phyloP scores from a whole-genome alignment of 306 rosid genomes.

The Hippophae tibetana region DNA sequence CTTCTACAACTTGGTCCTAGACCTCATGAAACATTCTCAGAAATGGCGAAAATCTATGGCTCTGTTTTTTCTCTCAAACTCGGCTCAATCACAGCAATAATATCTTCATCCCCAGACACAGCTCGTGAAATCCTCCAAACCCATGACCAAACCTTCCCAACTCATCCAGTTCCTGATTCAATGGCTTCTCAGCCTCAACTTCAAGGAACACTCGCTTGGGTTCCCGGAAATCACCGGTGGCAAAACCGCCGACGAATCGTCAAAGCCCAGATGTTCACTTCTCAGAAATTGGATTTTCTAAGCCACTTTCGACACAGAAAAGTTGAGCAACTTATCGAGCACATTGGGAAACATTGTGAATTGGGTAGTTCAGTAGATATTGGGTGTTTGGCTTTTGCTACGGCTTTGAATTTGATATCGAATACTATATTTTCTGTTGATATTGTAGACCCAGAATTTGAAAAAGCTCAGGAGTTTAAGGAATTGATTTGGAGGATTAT shows the following conservation, averaged over 20 bases:
- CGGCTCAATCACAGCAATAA: no score
- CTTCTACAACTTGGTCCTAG: conserved; percentile 22
- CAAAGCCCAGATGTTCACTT: background rate
- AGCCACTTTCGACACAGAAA: no score
- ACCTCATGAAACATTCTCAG: conserved; percentile 19
- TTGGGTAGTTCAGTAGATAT: background rate
- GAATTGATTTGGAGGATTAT: background rate
- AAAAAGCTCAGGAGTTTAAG: background rate
- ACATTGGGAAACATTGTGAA: background rate
- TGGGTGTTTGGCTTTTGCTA: background rate
- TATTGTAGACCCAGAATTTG: background rate
- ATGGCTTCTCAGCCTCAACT: conserved; percentile 9
- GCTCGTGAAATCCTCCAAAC: conserved; percentile 4
- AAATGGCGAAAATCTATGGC: conserved; percentile 16
- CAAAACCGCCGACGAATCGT: background rate
- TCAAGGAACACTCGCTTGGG: conserved; percentile 16
- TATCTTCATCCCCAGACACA: no score
- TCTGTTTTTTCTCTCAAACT: no score
- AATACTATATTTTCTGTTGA: background rate
- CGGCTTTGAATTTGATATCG: background rate
- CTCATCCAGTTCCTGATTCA: conserved; percentile 15
- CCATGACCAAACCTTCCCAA: conserved; percentile 12
- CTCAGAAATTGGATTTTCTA: background rate
- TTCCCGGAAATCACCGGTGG: background rate
- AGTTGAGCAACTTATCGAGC: background rate